Base-by-base conservation (phyloP, 257 asterid genomes). In the Fraxinus cuspidata region DNA sequence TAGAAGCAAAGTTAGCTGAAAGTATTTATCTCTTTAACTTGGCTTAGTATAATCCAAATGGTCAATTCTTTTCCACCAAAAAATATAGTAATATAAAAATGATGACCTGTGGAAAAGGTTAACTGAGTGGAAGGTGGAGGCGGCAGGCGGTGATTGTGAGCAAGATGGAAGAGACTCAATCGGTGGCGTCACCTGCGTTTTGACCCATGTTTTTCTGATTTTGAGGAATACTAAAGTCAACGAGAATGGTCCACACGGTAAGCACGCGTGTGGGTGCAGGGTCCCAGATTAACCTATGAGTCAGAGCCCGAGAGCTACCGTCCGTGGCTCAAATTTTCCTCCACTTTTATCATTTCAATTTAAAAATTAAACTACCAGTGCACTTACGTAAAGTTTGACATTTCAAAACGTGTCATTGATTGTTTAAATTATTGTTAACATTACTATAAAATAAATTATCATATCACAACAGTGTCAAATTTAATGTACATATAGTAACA, bases 271-370 rank as follows among this genome's bases (percentile, higher is more conserved):
- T 87, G 78, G 81, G 29, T 72, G 80, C 21, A 23, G 77, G 87
- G 78, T 19, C 85, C 90, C 27, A 15, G 25, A 13, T 18, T 28
- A 68, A 66, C 96, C 85, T 86, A 6, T 29, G 94, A 90, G 96
- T 90, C 92, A 90, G 96, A 85, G 89, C 86, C 84, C 69, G 92
- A 89, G 42, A 85, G 88, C 81, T 90, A 89, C 86, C 6, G 28
- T 65, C 78, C 15, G 73, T 73, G 2, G 72, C n/a, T 42, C n/a
- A 71, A 76, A 88, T 84, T 81, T 86, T 88, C 88, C 78, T 77
- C 65, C 28, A 7, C 38, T 70, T 0, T 2, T 10, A 85, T 87
- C 72, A 84, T 84, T 79, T 72, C 80, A 28, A 16, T 56, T 75
- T 70, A 56, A 9, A 28, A 13, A 32, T 32, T 32, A 32, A 32